Evolutionary conservation across 805 yeast species (phyloP), one percentile per base, ranked within the genome.

Genomic region (Metschnikowia lachancei): DNA sequence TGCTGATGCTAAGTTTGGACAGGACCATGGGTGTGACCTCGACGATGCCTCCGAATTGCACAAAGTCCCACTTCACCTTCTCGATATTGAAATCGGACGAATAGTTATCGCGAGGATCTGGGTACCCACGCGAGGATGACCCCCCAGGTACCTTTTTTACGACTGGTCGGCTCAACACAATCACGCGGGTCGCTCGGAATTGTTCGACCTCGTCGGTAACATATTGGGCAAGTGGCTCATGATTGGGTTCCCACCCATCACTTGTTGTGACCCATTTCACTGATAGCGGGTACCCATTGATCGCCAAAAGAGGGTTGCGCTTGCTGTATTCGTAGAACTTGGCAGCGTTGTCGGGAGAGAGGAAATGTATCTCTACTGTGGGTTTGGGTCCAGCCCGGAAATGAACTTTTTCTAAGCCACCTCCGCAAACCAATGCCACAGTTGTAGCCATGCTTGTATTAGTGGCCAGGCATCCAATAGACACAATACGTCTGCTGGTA

Each of bases 11-110:
- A 24, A 85, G 59, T 55, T 77, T 83, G 43, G 82, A 70, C 1
- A 90, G 83, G 4, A 86, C 70, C n/a, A 85, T 76, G 3, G 94
- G 86, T 1, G 78, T 64, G 2, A 85, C 64, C 33, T 83, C 88
- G 12, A 82, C 63, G 3, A 87, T 72, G 2, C 71, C 70, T 0
- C 94, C 95, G 64, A 73, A 83, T 17, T 54, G 56, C 5, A 59
- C 61, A 53, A 87, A 82, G 55, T 84, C 88, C 22, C 57, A 46
- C 32, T 60, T 64, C 2, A 83, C 63, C 13, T 66, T 72, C 2
- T 60, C 64, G 3, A 80, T 53, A 45, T 80, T 70, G 41, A 85
- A 69, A 3, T 69, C 73, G 6, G 43, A 43, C 0, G 75, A 70
- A 30, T 72, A 74, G 50, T 74, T 72, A 3, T 63, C 51, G 13